phyloP scores from a whole-genome alignment of 2,329 filamentous ascomycete genomes.

The Chaetomiaceae sp. region DNA sequence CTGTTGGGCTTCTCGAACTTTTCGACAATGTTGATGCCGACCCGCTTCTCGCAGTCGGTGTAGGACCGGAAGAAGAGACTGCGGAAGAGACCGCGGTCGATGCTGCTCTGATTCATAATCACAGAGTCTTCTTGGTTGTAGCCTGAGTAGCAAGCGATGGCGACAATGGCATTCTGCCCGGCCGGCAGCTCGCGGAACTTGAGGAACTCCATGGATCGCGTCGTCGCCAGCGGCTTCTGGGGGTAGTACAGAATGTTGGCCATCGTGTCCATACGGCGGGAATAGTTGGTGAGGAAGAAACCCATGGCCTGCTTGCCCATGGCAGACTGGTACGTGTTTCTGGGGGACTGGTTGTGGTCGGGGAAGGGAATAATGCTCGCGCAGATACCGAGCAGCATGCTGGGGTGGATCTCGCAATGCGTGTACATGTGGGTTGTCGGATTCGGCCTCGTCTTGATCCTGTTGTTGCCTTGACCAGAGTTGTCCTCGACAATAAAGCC shows the following conservation, averaged over 20 bases:
- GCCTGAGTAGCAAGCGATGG: conserved; percentile 93
- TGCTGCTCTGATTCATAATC: conserved; percentile 99
- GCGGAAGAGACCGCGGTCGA: conserved; percentile 93
- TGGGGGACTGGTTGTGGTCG: conserved; percentile 96
- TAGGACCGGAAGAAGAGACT: conserved; percentile 98
- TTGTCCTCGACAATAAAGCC: conserved; percentile 61
- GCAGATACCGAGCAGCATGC: conserved; percentile 97
- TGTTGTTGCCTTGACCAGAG: conserved; percentile 64
- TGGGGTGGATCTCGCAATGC: conserved; percentile 98
- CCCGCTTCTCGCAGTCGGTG: conserved; percentile 92
- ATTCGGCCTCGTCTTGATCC: conserved; percentile 84
- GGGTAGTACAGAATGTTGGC: conserved; percentile 98
- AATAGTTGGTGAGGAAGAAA: conserved; percentile 96
- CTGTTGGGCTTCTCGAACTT: conserved; percentile 93
- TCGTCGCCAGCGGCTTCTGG: conserved; percentile 94
- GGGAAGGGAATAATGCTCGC: conserved; percentile 99
- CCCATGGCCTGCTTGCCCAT: conserved; percentile 99
- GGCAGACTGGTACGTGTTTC: conserved; percentile 98
- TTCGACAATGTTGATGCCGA: conserved; percentile 89
- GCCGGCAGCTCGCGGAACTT: conserved; percentile 97
- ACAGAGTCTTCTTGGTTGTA: conserved; percentile 99
- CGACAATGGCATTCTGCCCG: conserved; percentile 96
- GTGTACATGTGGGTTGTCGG: conserved; percentile 88
- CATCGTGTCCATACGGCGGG: conserved; percentile 98
- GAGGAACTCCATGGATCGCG: conserved; percentile 95